phyloP scores from a whole-genome alignment of 768 basidiomycete genomes.

The Porphyrellus cyaneotinctus region DNA sequence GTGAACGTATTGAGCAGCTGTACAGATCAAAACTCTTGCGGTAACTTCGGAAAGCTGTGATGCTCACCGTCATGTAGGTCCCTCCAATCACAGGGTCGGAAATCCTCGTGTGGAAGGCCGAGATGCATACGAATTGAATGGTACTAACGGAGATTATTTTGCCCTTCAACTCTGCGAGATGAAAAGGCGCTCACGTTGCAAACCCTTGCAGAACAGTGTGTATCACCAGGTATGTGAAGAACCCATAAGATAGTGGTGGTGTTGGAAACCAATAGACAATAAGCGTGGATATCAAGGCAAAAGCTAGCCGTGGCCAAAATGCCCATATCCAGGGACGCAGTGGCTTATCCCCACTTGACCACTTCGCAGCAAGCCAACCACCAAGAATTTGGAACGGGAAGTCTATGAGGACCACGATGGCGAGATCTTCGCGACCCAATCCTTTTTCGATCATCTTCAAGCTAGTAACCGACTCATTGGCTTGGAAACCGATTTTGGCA shows the following conservation, averaged over 20 bases:
- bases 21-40: constrained; percentile 4
- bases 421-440: constrained; percentile 90
- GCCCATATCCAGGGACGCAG: constrained; percentile 87
- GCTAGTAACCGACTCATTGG: constrained; percentile 86
- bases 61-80: constrained; percentile 94
- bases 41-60: not conserved
- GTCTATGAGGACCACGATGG: constrained; percentile 92
- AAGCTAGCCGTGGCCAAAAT: constrained; percentile 81
- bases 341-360: constrained; percentile 77
- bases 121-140: constrained; percentile 97
- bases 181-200: constrained; percentile 56
- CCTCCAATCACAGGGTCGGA: constrained; percentile 97
- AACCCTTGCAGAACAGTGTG: constrained; percentile 85
- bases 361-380: constrained; percentile 90
- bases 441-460: constrained; percentile 98
- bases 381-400: constrained; percentile 96
- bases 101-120: constrained; percentile 96
- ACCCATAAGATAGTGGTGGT: constrained; percentile 65
- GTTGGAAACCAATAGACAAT: constrained; percentile 84
- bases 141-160: constrained; percentile 53
- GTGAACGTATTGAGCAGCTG: constrained; percentile 93
- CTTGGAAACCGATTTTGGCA: constrained; percentile 92
- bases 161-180: not conserved
- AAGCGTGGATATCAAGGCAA: constrained; percentile 67
- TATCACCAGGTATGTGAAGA: constrained; percentile 76